Base-by-base conservation (phyloP, 805 yeast species). In the Lachancea thermotolerans region DNA sequence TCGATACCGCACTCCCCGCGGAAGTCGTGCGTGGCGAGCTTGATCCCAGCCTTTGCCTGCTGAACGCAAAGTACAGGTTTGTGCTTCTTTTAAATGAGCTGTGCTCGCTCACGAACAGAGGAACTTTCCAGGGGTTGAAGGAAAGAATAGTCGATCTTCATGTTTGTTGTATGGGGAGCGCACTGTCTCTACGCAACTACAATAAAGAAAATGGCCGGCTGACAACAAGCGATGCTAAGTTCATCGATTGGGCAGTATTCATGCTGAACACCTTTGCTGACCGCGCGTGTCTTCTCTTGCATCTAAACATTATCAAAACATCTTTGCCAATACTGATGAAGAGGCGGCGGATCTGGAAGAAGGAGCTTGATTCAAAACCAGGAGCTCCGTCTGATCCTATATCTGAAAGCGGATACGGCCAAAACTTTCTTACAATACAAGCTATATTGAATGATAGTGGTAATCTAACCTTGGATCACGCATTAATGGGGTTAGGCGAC, bases 1-100 rank as follows among this genome's bases (percentile, higher is more conserved):
- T 73, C 56, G 80, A 79, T 51, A 81, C 80, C 0, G 63, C 73
- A n/a, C 58, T 76, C 51, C 82, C 83, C 0, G 72, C 69, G 30
- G 82, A 67, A 42, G 59, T 67, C 34, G 54, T 55, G 2, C 67
- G 68, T 2, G 63, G 59, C 37, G 62, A 60, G 25, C 55, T 78
- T 28, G 69, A 74, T 49, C 69, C 69, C n/a, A 64, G 73, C 15
- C 67, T 72, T 6, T 65, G 79, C 18, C 73, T 77, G 29, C 59
- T 77, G 57, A 77, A 76, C 47, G 75, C 78, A 3, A 77, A 77
- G 50, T 78, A 74, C 57, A 68, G 72, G 53, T 79, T 70, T 51
- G 73, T 73, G 47, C 56, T 74, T 15, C 71, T 79, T 12, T 58
- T 78, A 46, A 77, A 78, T 57, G 80, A 77, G 47, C 62, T 79